Percentiles rank a stretch among this genome's conserved stretches.
Evolutionary conservation across 1,284 basidiomycete species (phyloP).

Genomic region (Omphalotus olearius): DNA sequence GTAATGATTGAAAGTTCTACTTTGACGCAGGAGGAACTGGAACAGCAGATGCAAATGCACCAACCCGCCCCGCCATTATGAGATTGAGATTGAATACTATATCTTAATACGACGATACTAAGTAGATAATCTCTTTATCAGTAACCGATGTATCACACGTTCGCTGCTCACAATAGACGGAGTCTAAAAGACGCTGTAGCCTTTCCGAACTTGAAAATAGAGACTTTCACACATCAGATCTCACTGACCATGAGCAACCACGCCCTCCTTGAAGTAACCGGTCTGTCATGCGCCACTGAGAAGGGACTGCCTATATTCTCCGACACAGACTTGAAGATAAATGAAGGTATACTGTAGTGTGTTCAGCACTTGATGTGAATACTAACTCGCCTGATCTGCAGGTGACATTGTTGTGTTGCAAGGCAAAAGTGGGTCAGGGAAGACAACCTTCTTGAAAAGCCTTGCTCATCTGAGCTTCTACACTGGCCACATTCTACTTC

Average conservation of each 20-base stretch:
- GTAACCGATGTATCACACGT: too few relatives aligned
- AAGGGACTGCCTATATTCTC: slow-evolving; percentile 48
- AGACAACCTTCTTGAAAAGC: slow-evolving; percentile 81
- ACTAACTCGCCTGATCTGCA: slow-evolving; percentile 10
- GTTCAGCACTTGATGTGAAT: not conserved
- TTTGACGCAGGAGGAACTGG: slow-evolving; percentile 80
- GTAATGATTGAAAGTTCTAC: slow-evolving; percentile 90
- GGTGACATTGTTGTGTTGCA: slow-evolving; percentile 69
- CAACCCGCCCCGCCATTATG: slow-evolving; percentile 36
- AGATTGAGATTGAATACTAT: slow-evolving; percentile 22
- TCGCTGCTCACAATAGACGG: too few relatives aligned
- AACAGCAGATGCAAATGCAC: slow-evolving; percentile 19
- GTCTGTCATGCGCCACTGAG: slow-evolving; percentile 39
- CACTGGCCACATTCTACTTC: slow-evolving; percentile 58
- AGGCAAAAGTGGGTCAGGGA: slow-evolving; percentile 75
- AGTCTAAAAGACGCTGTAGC: not conserved
- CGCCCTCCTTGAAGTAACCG: slow-evolving; percentile 17
- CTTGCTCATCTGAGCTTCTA: slow-evolving; percentile 76
- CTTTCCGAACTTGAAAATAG: too few relatives aligned
- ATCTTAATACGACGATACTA: slow-evolving; percentile 5
- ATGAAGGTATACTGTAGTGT: slow-evolving; percentile 37
- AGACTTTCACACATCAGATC: not conserved
- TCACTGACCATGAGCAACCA: not conserved
- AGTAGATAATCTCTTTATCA: not conserved
- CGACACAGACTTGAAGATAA: slow-evolving; percentile 53